Evolutionary conservation across 2,329 filamentous ascomycete genomes (phyloP).

Genomic region (Sporothrix pseudoabietina): DNA sequence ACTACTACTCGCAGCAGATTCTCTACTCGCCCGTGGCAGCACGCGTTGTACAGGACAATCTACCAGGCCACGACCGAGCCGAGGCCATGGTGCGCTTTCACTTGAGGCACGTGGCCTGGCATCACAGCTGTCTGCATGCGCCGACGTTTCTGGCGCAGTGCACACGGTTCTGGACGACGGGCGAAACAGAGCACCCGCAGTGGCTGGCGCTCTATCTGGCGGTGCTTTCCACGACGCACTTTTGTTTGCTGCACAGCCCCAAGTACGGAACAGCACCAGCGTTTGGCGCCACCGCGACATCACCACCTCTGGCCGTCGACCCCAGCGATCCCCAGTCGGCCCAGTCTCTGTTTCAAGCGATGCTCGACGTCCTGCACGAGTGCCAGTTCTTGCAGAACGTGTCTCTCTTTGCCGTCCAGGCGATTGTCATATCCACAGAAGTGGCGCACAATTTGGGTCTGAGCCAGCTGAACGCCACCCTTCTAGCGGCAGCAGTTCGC

Average conservation of each 20-base stretch:
- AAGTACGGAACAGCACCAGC: slow-evolving; percentile 25
- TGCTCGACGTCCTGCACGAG: slow-evolving; percentile 42
- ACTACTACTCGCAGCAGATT: slow-evolving; percentile 27
- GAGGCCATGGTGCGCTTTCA: slow-evolving; percentile 38
- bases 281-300: slow-evolving; percentile 18
- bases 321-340: slow-evolving; percentile 29
- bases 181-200: slow-evolving; percentile 35
- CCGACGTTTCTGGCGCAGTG: slow-evolving; percentile 58
- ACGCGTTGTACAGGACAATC: slow-evolving; percentile 20
- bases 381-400: slow-evolving; percentile 40
- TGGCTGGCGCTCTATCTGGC: slow-evolving; percentile 40
- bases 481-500: slow-evolving; percentile 43
- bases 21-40: slow-evolving; percentile 26
- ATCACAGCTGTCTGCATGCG: slow-evolving; percentile 48
- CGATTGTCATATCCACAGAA: slow-evolving; percentile 44
- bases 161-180: slow-evolving; percentile 47
- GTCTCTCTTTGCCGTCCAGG: slow-evolving; percentile 42
- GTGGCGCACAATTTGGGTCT: slow-evolving; percentile 44
- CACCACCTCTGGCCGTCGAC: slow-evolving; percentile 20
- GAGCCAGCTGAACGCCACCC: slow-evolving; percentile 40
- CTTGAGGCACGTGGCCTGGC: slow-evolving; percentile 37
- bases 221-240: slow-evolving; percentile 35
- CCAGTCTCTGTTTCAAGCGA: slow-evolving; percentile 38
- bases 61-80: slow-evolving; percentile 31
- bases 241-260: slow-evolving; percentile 36